Base-by-base conservation (phyloP, 2,329 filamentous ascomycete species). In the Fusarium dlaminii region DNA sequence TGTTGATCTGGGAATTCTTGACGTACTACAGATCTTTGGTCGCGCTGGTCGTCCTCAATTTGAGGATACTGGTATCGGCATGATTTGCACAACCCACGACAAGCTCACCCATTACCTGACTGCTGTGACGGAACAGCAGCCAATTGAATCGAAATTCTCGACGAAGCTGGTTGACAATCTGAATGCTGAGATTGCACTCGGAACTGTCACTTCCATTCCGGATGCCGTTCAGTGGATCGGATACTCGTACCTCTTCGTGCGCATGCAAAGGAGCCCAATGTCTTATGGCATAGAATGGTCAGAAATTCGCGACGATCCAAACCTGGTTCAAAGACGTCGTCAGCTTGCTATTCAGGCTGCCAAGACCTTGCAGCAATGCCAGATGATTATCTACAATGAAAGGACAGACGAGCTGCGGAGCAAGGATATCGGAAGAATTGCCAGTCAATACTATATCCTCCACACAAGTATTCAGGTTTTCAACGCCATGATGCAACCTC, bases 301-400 rank as follows among this genome's bases (percentile, higher is more conserved):
- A 22, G 96, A 99, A 82, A 93, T 94, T 61, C 88, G 91, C 37
- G 93, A 98, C 75, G 96, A 99, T 78, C 95, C 95, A 1, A 92
- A 91, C 67, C 88, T 99, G 32, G 94, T 98, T 5, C 93, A 96
- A 79, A 89, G 96, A 75, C 90, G 96, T 58, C 90, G 95, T 7
- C 92, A 96, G 74, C 86, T 99, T 59, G 93, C 96, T 61, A 95
- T 97, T 49, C 92, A 97, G 77, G 96, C 96, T 30, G 96, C 96
- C 2, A 89, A 92, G 48, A 93, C 94, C 10, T 85, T 99, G 48
- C 95, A 98, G 79, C 89, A 95, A 79, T 97, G 94, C 76, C 96
- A 99, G 83, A 99, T 99, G 97, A 96, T 99, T 78, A 96, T 99
- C 64, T 99, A 96, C 86, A 98, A 99, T 75, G 96, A 98, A 79